Percentiles rank a stretch among this genome's conserved stretches.
These are phyloP conservation scores for Bolboschoenoplectus hybrid DNA, from an alignment of 202 grass and related monocot species.

Conservation along the genomic window DNA sequence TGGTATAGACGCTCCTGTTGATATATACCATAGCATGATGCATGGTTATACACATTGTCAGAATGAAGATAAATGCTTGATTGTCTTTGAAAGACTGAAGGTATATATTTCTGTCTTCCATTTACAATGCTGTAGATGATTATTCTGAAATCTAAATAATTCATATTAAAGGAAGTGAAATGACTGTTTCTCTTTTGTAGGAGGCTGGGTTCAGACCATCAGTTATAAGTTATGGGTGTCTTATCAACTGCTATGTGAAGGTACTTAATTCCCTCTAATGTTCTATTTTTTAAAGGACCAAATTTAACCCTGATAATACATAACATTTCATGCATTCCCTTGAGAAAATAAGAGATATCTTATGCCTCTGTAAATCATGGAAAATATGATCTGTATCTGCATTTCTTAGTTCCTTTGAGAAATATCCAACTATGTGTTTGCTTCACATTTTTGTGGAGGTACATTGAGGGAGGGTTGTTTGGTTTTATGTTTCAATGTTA, in stretches of 20 bases:
- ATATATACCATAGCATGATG: constrained; percentile 96
- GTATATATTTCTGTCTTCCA: constrained; percentile 42
- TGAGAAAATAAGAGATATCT: constrained; percentile 1
- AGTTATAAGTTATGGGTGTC: constrained; percentile 90
- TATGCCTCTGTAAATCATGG: background rate
- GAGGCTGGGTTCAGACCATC: constrained; percentile 83
- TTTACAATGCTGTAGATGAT: constrained; percentile 16
- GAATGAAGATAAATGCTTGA: constrained; percentile 84
- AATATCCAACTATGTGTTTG: background rate
- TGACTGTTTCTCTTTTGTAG: constrained; percentile 56
- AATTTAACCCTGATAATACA: constrained; percentile 2
- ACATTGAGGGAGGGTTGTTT: background rate
- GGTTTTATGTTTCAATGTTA: background rate
- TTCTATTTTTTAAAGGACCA: background rate
- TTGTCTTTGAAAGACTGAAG: constrained; percentile 89
- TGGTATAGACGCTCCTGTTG: constrained; percentile 84
- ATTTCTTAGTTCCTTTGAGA: background rate
- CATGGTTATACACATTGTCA: constrained; percentile 88
- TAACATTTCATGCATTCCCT: constrained; percentile 2
- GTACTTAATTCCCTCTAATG: constrained; percentile 42
- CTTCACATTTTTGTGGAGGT: background rate
- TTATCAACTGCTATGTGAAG: constrained; percentile 96
- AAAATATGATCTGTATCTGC: background rate
- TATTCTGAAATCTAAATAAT: constrained; percentile 32
- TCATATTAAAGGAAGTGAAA: background rate